Percentiles rank a stretch among this genome's conserved stretches.
Evolutionary conservation across 768 basidiomycete genomes (phyloP).

Genomic region (Termitomyces sp.): DNA sequence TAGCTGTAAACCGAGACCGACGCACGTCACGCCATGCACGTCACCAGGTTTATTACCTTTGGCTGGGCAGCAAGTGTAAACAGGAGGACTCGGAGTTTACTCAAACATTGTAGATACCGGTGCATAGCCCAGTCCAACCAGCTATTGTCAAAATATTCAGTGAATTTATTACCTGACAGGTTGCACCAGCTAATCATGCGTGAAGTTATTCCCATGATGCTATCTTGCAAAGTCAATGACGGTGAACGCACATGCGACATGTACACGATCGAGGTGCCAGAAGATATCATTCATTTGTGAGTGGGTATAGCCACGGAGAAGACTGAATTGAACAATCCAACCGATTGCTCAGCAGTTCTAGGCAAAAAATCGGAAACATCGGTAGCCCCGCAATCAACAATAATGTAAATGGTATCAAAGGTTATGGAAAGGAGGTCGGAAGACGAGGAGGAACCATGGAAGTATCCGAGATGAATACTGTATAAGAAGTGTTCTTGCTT

Average conservation of each 20-base stretch:
- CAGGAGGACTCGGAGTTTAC: neutral
- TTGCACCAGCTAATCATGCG: slow-evolving; percentile 28
- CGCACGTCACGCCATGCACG: neutral
- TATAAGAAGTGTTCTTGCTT: slow-evolving; percentile 22
- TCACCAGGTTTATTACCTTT: too few species aligned
- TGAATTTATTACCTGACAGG: slow-evolving; percentile 31
- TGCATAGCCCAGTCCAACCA: slow-evolving; percentile 22
- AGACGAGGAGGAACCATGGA: slow-evolving; percentile 23
- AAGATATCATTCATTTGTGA: slow-evolving; percentile 29
- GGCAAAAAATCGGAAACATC: too few species aligned
- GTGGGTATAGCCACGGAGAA: slow-evolving; percentile 22
- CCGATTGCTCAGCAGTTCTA: too few species aligned
- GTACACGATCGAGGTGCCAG: slow-evolving; percentile 31
- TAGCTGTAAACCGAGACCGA: too few species aligned
- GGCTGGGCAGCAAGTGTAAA: too few species aligned
- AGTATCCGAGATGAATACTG: slow-evolving; percentile 36
- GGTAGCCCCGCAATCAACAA: too few species aligned
- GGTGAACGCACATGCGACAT: slow-evolving; percentile 33
- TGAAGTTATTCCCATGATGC: slow-evolving; percentile 18
- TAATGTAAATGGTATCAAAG: too few species aligned
- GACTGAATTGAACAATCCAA: too few species aligned
- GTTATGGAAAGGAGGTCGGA: too few species aligned
- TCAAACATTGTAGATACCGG: slow-evolving; percentile 16
- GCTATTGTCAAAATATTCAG: slow-evolving; percentile 20
- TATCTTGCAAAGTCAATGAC: slow-evolving; percentile 21